Base-by-base conservation (phyloP, 306 rosid genomes). In the Quercus bicolor region DNA sequence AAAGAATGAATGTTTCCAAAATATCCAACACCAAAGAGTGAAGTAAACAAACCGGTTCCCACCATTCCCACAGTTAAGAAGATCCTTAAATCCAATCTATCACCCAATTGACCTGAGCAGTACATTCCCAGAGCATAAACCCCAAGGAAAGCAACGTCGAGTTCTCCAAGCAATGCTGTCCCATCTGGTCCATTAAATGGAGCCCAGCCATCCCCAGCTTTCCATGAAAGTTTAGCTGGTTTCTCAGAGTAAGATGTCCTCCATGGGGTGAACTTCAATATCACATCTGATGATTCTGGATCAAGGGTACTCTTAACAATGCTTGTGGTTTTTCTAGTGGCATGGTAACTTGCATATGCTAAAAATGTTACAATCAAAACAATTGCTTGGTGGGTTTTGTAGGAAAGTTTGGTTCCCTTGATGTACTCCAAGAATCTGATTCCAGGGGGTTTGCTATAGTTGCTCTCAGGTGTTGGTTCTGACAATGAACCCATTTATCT, bases 51-150 rank as follows among this genome's bases (percentile, higher is more conserved):
- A 19, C 97, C 94, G 15, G 99, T 91, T 83, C 99, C 99, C 60
- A 96, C 53, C 99, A 96, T 96, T 74, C 99, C 99, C 6, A 90
- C 80, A 0, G 99, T 91, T 3, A 96, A 84, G 70, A 96, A 93
- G 75, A 88, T 87, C 87, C 99, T 89, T 80, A 96, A 80, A 81
- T 96, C 79, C 74, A 85, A 80, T 61, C 99, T 65, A 69, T 96
- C 99, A 1, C 98, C 99, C 1, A 96, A 81, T 71, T 93, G 99
- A 33, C 99, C 99, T n/a, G 99, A 93, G 84, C 90, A 91, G 68
- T 85, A 96, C 99, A 96, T 93, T 75, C 99, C 99, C 65, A 92
- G 56, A 28, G 99, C 99, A 82, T 96, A 96, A 2, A 90, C 75
- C 0, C 94, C 81, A 7, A 96, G 97, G 84, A 96, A 96, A 79